Evolutionary conservation across 768 basidiomycete species (phyloP).

Genomic region (Boletus patriciae): DNA sequence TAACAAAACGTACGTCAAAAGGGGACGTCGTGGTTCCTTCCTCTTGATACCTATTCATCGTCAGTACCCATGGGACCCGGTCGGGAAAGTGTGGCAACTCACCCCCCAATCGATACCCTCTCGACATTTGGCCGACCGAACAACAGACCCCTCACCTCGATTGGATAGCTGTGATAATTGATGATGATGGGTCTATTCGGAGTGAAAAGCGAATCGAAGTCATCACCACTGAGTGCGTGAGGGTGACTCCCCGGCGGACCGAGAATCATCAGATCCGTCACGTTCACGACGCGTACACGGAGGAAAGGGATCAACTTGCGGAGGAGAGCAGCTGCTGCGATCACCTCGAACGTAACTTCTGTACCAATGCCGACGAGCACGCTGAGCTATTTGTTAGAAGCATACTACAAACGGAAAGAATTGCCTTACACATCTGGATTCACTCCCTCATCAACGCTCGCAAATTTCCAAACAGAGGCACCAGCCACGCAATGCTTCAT

Average conservation of each 20-base stretch:
- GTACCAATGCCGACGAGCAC: slow-evolving; percentile 87
- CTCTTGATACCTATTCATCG: slow-evolving; percentile 49
- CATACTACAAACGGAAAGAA: not conserved
- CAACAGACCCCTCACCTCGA: slow-evolving; percentile 66
- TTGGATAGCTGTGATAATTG: slow-evolving; percentile 83
- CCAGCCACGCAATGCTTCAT: slow-evolving; percentile 80
- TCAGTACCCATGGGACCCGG: not conserved
- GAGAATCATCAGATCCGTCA: slow-evolving; percentile 88
- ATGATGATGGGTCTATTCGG: slow-evolving; percentile 65
- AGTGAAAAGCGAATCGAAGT: slow-evolving; percentile 74
- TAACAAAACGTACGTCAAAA: slow-evolving; percentile 55
- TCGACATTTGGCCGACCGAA: slow-evolving; percentile 53
- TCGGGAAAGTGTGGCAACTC: slow-evolving; percentile 10
- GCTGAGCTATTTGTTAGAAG: slow-evolving; percentile 31
- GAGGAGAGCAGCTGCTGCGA: slow-evolving; percentile 80
- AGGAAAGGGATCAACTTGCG: slow-evolving; percentile 67
- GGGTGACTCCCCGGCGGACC: slow-evolving; percentile 69
- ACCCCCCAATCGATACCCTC: slow-evolving; percentile 57
- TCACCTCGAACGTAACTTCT: slow-evolving; percentile 86
- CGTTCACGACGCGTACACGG: slow-evolving; percentile 84
- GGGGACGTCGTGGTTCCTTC: slow-evolving; percentile 82
- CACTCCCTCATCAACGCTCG: slow-evolving; percentile 69
- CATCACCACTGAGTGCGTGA: slow-evolving; percentile 61
- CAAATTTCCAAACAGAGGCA: slow-evolving; percentile 84
- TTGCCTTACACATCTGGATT: slow-evolving; percentile 64